These are phyloP conservation scores for Lotmaria passim DNA, from an alignment of 208 protist genomes.

Conservation along the genomic window DNA sequence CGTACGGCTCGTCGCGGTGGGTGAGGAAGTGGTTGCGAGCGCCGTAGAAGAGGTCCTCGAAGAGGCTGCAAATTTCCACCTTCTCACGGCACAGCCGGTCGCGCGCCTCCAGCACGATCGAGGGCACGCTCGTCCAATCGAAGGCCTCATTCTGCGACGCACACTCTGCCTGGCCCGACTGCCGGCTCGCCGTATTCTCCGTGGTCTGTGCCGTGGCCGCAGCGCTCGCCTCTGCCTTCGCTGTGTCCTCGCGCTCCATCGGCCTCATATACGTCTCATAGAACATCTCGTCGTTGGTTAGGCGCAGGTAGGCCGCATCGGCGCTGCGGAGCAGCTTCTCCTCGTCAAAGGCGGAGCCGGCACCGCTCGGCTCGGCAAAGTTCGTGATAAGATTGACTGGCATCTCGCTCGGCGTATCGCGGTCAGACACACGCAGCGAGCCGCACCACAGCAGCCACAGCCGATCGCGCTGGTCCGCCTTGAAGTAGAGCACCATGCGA, in stretches of 20 bases:
- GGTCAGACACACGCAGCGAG: constrained; percentile 78
- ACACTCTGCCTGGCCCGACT: neutral
- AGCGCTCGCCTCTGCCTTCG: constrained; percentile 10
- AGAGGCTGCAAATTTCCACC: constrained; percentile 45
- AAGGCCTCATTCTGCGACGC: constrained; percentile 24
- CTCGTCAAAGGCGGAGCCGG: constrained; percentile 51
- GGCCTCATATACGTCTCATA: constrained; percentile 78
- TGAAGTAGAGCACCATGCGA: constrained; percentile 92
- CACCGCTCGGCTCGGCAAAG: constrained; percentile 57
- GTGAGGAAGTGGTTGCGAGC: constrained; percentile 71
- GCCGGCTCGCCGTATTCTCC: constrained; percentile 8
- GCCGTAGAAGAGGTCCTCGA: constrained; percentile 83
- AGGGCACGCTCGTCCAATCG: constrained; percentile 38
- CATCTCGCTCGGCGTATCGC: constrained; percentile 70
- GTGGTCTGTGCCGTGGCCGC: constrained; percentile 5
- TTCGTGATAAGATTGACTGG: constrained; percentile 80
- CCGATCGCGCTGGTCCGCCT: constrained; percentile 66
- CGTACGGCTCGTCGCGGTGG: constrained; percentile 42
- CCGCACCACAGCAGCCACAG: constrained; percentile 89
- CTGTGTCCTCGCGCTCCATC: constrained; percentile 24
- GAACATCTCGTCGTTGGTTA: constrained; percentile 81
- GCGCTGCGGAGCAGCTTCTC: constrained; percentile 56
- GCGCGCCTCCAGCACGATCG: constrained; percentile 50
- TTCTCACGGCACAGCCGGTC: constrained; percentile 46
- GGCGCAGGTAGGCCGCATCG: constrained; percentile 56